Percentiles rank a stretch among this genome's conserved stretches.
Conservation (phyloP, 352 stramenopile genomes). For the Achlya hypogyna region DNA sequence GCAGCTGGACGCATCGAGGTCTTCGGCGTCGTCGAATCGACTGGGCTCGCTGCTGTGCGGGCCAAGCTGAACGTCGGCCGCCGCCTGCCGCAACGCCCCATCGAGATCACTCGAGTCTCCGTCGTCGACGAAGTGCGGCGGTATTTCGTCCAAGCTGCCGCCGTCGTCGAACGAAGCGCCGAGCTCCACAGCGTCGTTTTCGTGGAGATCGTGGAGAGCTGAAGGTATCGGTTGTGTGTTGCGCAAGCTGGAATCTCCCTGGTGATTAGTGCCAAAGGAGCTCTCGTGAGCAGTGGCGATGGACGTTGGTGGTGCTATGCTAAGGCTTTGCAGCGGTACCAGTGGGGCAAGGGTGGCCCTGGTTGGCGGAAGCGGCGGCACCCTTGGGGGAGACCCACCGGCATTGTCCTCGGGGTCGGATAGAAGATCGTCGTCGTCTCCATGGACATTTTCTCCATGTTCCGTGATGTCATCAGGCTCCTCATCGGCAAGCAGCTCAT, state of each 20-base stretch:
- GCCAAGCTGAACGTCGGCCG: too few relatives aligned
- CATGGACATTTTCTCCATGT: slow-evolving; percentile 19
- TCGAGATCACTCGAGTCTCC: too few relatives aligned
- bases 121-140: too few relatives aligned
- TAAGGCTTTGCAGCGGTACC: too few relatives aligned
- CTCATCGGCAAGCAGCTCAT: slow-evolving; percentile 24
- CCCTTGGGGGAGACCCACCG: neutral
- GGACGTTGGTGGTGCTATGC: too few relatives aligned
- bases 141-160: neutral
- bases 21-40: neutral
- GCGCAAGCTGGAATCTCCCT: neutral
- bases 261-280: neutral
- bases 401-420: neutral
- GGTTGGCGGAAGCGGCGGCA: neutral
- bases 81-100: neutral
- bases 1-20: neutral
- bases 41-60: too few relatives aligned
- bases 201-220: neutral
- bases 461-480: too few relatives aligned
- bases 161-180: neutral
- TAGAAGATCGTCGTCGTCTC: neutral
- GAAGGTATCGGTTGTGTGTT: neutral
- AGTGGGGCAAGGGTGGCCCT: too few relatives aligned
- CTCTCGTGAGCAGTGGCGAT: neutral
- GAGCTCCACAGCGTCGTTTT: neutral